These are phyloP conservation scores for Xylaria hypoxylon DNA, from an alignment of 2,329 filamentous ascomycete species.

Conservation along the genomic window DNA sequence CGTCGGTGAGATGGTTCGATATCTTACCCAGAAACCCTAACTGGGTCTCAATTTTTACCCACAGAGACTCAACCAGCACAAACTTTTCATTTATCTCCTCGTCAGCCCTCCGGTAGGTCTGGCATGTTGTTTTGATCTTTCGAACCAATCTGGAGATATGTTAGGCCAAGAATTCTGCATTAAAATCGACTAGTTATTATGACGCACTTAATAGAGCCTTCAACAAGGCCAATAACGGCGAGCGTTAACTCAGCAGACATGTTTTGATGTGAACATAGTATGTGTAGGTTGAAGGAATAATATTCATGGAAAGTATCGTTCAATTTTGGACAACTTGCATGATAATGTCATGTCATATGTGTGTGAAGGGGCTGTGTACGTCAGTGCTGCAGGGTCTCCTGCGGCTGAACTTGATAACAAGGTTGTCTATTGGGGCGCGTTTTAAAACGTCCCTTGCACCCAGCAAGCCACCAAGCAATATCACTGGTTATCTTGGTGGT, in stretches of 20 bases:
- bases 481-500: no score
- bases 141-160: constrained; percentile 8
- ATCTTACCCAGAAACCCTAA: constrained; percentile 24
- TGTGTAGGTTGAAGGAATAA: no score
- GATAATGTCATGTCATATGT: neutral
- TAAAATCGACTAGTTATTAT: neutral
- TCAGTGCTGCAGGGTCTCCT: constrained; percentile 1
- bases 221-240: constrained; percentile 18
- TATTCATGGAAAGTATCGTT: neutral
- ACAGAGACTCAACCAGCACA: constrained; percentile 16
- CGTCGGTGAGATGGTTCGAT: constrained; percentile 25
- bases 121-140: constrained; percentile 23
- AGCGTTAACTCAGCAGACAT: constrained; percentile 23
- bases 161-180: neutral
- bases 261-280: neutral
- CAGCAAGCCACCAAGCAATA: neutral
- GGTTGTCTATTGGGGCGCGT: constrained; percentile 12
- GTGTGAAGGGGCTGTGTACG: constrained; percentile 19
- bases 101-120: constrained; percentile 18
- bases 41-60: constrained; percentile 26
- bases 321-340: neutral
- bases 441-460: constrained; percentile 3
- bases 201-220: constrained; percentile 27
- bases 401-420: constrained; percentile 11
- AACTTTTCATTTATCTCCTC: constrained; percentile 20